Evolutionary conservation across 1,284 basidiomycete species (phyloP), one percentile per base, ranked within the genome.

Genomic region (Psilocybe mexicana): DNA sequence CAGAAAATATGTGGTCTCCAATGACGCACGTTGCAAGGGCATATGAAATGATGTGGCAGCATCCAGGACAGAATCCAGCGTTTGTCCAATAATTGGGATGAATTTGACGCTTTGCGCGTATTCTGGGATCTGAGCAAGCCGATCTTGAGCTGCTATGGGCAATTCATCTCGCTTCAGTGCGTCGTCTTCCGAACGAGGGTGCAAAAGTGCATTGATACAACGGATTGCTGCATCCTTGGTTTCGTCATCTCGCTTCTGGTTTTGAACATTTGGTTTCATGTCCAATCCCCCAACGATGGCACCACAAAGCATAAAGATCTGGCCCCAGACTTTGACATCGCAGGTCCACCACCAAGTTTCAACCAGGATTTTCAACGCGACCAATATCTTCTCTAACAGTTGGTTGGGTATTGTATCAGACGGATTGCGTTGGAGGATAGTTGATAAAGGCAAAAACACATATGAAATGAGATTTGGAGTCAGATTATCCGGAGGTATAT

Each of bases 381-480:
- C 65, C 61, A 96, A 78, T 26, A 94, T 73, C 57, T 83, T 84
- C 70, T 95, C 92, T 53, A 96, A 76, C 25, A 94, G 75, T 63
- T 85, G 85, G 67, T 96, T 90, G 6, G 94, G 91, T 40, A 95
- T 86, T 7, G 79, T 72, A 2, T 79, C 67, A 7, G 87, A 81
- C 6, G 78, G 62, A 67, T 93, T 91, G 33, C 90, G 85, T 52
- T 88, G 86, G 24, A 97, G 79, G 49, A 96, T 84, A 26, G 86
- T 84, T 0, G 93, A 92, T 55, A 97, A 70, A 1, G 95, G 95
- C 64, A 93, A 91, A 73, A 95, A 92, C 35, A 87, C 76, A 72
- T 97, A 98, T 53, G 89, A 88, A 46, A 93, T 83, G 43, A 94
- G 78, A n/a, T 83, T 80, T 0, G 83, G 70, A 0, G 81, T 78